Conservation (phyloP, 1,284 basidiomycete genomes). For the Phylloboletellus chloephorus region DNA sequence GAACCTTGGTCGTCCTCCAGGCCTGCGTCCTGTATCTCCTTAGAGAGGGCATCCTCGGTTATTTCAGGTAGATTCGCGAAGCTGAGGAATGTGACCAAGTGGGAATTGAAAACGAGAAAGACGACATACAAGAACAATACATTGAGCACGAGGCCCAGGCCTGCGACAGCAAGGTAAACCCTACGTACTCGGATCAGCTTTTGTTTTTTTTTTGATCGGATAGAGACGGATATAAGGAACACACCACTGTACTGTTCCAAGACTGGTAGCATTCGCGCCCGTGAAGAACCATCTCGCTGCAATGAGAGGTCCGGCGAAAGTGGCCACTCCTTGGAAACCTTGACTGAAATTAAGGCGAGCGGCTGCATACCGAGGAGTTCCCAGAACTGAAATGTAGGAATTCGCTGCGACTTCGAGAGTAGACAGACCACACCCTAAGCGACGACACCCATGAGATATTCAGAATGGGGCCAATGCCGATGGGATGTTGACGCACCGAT, state of each 20-base stretch:
- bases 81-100: conserved; percentile 29
- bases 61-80: conserved; percentile 75
- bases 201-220: not conserved
- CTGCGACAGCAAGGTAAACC: conserved; percentile 77
- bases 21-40: conserved; percentile 45
- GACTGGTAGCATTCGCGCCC: conserved; percentile 52
- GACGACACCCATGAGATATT: not conserved
- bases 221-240: not conserved
- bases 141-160: conserved; percentile 58
- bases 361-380: conserved; percentile 64
- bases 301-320: conserved; percentile 77
- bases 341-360: conserved; percentile 79
- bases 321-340: conserved; percentile 77
- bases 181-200: conserved; percentile 27
- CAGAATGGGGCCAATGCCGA: not conserved
- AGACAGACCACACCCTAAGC: conserved; percentile 61
- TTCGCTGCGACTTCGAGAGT: conserved; percentile 73
- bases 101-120: not conserved
- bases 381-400: conserved; percentile 71
- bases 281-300: conserved; percentile 73
- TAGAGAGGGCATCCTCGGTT: conserved; percentile 56
- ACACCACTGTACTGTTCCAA: conserved; percentile 72
- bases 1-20: conserved; percentile 45
- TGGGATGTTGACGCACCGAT: conserved; percentile 40
- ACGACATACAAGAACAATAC: conserved; percentile 57